Conservation (phyloP, 225 moss, liverwort and hornwort genomes). For the Sphagnum contortum region DNA sequence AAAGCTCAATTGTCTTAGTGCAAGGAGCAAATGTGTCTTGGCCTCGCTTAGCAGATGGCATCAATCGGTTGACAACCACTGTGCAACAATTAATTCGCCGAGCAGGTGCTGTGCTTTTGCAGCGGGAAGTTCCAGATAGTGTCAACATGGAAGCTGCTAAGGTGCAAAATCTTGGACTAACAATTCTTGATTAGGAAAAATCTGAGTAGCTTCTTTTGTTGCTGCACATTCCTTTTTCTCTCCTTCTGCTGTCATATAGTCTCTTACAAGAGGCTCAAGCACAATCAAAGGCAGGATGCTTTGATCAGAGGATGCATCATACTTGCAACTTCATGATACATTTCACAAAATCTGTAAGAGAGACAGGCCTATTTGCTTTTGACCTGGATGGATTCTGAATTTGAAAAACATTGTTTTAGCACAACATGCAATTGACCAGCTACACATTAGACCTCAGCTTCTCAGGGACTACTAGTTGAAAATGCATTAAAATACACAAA, state of each 20-base stretch:
- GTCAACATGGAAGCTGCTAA: slow-evolving; percentile 72
- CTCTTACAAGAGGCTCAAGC: neutral
- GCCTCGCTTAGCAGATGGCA: slow-evolving; percentile 68
- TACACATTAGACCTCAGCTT: too few species aligned
- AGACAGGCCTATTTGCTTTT: too few species aligned
- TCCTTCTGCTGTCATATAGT: neutral
- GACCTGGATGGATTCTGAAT: neutral
- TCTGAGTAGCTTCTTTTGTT: neutral
- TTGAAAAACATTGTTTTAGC: neutral
- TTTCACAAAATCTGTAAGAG: too few species aligned
- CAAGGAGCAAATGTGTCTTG: slow-evolving; percentile 74
- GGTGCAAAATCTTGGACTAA: slow-evolving; percentile 12
- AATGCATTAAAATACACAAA: neutral
- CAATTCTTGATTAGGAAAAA: too few species aligned
- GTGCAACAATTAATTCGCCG: slow-evolving; percentile 65
- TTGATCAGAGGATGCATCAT: too few species aligned
- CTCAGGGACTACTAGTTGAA: too few species aligned
- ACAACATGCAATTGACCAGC: too few species aligned
- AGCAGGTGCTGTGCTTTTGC: slow-evolving; percentile 60
- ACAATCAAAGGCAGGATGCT: too few species aligned
- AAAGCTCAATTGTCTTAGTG: slow-evolving; percentile 62
- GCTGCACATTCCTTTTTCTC: slow-evolving; percentile 1
- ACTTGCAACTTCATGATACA: too few species aligned
- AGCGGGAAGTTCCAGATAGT: slow-evolving; percentile 62
- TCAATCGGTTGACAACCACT: slow-evolving; percentile 52